Conservation (phyloP, 352 stramenopile genomes). For the Pythium phragmiticola region DNA sequence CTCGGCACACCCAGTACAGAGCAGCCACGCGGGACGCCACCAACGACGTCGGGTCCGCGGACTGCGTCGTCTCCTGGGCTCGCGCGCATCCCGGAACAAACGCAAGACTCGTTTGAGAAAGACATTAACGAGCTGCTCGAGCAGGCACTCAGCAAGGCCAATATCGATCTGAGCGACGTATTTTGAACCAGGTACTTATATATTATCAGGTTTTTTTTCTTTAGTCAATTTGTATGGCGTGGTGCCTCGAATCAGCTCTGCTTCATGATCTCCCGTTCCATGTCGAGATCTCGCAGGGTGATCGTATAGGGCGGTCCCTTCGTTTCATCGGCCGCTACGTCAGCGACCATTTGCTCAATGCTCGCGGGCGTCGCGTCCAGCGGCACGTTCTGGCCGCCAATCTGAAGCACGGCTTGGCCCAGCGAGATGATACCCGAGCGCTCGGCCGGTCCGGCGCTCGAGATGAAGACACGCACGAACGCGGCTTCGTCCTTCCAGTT, state of each 20-base stretch:
- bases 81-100: conserved; percentile 16
- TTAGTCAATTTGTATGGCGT: background rate
- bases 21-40: background rate
- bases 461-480: conserved; percentile 82
- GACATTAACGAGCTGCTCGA: conserved; percentile 43
- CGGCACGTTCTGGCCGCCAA: conserved; percentile 68
- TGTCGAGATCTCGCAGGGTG: conserved; percentile 75
- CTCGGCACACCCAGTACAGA: background rate
- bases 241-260: conserved; percentile 1
- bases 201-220: background rate
- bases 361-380: conserved; percentile 46
- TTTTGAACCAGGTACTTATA: conserved; percentile 9
- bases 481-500: conserved; percentile 79
- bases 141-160: conserved; percentile 50
- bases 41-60: background rate
- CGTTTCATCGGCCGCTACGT: conserved; percentile 24
- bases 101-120: conserved; percentile 36
- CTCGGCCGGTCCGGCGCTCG: conserved; percentile 67
- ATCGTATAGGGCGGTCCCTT: conserved; percentile 43
- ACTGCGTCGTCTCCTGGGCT: conserved; percentile 12
- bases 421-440: conserved; percentile 55
- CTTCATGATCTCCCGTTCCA: conserved; percentile 80
- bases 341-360: conserved; percentile 73
- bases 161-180: conserved; percentile 39
- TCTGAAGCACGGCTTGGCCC: conserved; percentile 71